Conservation (phyloP, 2,329 filamentous ascomycete species). For the Penicillium brasilianum region DNA sequence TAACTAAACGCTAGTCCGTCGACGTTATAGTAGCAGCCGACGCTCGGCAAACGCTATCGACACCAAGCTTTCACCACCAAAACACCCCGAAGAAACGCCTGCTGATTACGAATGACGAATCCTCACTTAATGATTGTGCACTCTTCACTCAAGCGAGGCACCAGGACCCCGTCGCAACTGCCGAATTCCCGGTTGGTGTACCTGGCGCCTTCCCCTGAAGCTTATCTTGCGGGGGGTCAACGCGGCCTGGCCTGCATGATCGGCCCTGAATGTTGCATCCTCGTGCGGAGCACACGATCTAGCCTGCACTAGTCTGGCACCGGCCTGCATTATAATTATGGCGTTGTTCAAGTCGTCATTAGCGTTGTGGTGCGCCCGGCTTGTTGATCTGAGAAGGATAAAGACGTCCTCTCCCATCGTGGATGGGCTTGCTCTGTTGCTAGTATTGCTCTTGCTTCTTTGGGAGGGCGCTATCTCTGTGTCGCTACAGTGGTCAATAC, state of each 20-base stretch:
- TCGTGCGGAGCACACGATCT: conserved; percentile 9
- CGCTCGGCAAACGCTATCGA: conserved; percentile 1
- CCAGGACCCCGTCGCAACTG: background rate
- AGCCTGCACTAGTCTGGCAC: conserved; percentile 4
- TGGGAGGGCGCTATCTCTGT: background rate
- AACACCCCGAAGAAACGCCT: no score
- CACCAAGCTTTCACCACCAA: background rate
- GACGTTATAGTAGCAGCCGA: conserved; percentile 1
- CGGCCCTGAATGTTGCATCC: conserved; percentile 9
- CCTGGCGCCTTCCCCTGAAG: conserved; percentile 9
- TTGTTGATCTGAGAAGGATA: background rate
- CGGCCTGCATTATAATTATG: background rate
- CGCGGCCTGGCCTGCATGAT: conserved; percentile 6
- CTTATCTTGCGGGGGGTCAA: conserved; percentile 23
- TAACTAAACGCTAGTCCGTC: background rate
- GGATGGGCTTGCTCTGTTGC: background rate
- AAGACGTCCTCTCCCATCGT: background rate
- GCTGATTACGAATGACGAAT: background rate
- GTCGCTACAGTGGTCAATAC: background rate
- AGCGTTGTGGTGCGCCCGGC: conserved; percentile 5
- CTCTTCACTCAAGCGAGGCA: background rate
- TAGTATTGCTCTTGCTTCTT: background rate
- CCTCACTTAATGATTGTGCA: background rate
- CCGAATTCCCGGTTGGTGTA: background rate
- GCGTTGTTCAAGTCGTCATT: conserved; percentile 3